These are phyloP conservation scores for Bruguiera sexangula DNA, from an alignment of 345 rosid genomes.

Conservation along the genomic window DNA sequence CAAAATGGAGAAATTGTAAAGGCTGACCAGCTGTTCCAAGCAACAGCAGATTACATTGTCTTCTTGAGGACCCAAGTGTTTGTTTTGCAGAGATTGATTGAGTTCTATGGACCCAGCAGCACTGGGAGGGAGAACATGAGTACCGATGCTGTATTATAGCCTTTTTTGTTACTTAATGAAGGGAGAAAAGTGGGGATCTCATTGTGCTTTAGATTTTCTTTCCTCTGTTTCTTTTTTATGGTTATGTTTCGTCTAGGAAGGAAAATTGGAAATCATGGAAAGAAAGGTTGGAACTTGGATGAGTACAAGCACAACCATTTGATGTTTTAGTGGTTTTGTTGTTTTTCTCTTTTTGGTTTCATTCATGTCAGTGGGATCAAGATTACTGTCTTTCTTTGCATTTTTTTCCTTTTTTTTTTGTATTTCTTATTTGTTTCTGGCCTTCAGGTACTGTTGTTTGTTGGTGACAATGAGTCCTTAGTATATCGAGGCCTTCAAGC, in stretches of 20 bases:
- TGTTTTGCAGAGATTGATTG: constrained; percentile 58
- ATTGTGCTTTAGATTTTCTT: constrained; percentile 3
- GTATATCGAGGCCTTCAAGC: neutral
- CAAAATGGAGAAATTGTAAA: constrained; percentile 22
- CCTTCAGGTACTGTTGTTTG: neutral
- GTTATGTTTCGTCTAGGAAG: constrained; percentile 15
- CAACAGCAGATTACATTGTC: constrained; percentile 81
- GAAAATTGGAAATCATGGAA: constrained; percentile 1
- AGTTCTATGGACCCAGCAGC: constrained; percentile 51
- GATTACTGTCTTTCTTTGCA: neutral
- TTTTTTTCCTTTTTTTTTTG: neutral
- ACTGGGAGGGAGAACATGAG: constrained; percentile 15
- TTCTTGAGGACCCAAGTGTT: constrained; percentile 60
- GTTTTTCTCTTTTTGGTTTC: neutral
- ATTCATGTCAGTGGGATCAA: neutral
- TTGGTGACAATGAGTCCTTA: neutral
- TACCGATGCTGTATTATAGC: constrained; percentile 19
- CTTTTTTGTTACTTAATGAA: neutral
- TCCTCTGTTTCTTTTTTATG: neutral
- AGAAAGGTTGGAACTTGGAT: neutral
- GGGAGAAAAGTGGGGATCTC: neutral
- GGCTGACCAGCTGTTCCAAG: constrained; percentile 59
- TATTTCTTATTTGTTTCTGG: neutral
- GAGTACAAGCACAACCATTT: neutral
- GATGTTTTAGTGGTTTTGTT: neutral